Percentiles rank a stretch among this genome's conserved stretches.
Conservation (phyloP, 2,329 filamentous ascomycete species). For the Aureobasidium musti region DNA sequence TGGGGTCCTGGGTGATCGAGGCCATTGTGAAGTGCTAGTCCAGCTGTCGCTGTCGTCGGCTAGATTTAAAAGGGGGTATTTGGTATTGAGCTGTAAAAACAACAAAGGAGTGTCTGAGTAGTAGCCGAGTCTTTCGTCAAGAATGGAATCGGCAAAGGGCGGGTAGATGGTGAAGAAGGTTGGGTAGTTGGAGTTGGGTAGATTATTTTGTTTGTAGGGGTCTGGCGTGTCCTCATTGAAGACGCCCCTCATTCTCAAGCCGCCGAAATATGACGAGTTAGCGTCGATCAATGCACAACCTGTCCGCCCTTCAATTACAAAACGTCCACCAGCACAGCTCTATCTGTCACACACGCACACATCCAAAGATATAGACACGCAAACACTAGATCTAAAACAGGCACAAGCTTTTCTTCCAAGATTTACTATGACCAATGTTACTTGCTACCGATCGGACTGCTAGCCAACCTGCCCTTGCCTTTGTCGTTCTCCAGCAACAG, state of each 20-base stretch:
- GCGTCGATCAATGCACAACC: conserved; percentile 13
- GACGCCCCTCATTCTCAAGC: conserved; percentile 16
- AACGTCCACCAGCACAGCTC: not conserved
- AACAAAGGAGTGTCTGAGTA: conserved; percentile 15
- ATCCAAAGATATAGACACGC: not conserved
- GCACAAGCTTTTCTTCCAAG: conserved; percentile 21
- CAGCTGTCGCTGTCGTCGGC: conserved; percentile 11
- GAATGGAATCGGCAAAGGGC: not conserved
- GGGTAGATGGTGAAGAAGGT: conserved; percentile 1
- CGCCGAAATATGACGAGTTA: conserved; percentile 16
- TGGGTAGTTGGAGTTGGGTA: not conserved
- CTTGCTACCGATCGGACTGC: conserved; percentile 28
- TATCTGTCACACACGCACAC: not conserved
- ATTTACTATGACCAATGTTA: conserved; percentile 26
- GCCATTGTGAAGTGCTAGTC: conserved; percentile 25
- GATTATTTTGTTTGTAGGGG: conserved; percentile 26
- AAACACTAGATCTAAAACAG: conserved; percentile 1
- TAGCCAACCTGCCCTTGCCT: conserved; percentile 30
- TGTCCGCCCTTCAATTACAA: conserved; percentile 7
- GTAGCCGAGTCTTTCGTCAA: not conserved
- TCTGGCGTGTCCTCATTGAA: conserved; percentile 14
- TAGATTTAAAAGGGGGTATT: not conserved
- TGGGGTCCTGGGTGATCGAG: conserved; percentile 66
- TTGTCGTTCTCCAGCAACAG: conserved; percentile 28
- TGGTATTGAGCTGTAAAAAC: not conserved